Evolutionary conservation across 495 filamentous ascomycete genomes (phyloP).

Genomic region (Friedmanniomyces endolithicus): DNA sequence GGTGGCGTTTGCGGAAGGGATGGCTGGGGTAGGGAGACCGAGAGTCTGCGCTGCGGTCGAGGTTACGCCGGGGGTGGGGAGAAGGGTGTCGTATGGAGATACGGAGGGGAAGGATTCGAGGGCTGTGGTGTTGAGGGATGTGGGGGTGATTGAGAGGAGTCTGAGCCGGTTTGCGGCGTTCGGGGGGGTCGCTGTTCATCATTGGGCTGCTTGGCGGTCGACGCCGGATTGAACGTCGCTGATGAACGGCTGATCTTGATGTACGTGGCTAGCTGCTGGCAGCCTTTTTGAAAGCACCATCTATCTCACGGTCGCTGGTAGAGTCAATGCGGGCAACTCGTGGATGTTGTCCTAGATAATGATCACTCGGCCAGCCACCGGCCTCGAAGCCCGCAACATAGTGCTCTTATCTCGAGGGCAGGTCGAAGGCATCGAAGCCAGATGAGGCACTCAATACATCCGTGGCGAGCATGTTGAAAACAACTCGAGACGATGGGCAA

Average conservation of each 20-base stretch:
- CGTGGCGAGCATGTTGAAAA: too few species aligned
- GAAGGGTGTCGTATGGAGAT: not conserved
- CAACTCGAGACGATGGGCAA: too few species aligned
- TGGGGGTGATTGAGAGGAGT: not conserved
- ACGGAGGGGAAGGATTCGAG: not conserved
- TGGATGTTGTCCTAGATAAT: too few species aligned
- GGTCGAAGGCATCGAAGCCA: too few species aligned
- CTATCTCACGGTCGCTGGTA: too few species aligned
- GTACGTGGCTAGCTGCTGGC: too few species aligned
- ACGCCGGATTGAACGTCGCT: not conserved
- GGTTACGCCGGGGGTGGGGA: not conserved
- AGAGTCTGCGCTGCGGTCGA: not conserved
- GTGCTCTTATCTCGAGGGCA: too few species aligned
- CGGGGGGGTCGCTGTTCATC: constrained; percentile 3
- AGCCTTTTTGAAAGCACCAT: too few species aligned
- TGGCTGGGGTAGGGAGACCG: not conserved
- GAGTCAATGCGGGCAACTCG: too few species aligned
- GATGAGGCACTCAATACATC: too few species aligned
- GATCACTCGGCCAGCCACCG: too few species aligned
- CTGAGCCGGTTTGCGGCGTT: not conserved
- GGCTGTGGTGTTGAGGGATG: not conserved
- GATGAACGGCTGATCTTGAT: not conserved
- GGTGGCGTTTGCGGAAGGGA: not conserved
- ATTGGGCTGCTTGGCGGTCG: constrained; percentile 1
- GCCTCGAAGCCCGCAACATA: too few species aligned